Evolutionary conservation across 106 monocot species (phyloP).

Genomic region (Dioscorea zingiberensis): DNA sequence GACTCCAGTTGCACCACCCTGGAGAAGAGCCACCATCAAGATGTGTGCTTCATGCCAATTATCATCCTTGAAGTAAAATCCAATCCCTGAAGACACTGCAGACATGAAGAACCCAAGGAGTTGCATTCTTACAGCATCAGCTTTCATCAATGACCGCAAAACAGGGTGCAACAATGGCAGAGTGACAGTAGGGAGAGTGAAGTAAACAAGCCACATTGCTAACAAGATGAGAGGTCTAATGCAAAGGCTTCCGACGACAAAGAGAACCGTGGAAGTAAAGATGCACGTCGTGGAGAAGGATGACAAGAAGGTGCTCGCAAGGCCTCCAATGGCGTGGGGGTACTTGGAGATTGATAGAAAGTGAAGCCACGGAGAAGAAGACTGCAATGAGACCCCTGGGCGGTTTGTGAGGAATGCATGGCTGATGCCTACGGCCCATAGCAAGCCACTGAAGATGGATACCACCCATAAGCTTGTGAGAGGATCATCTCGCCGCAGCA

Average conservation of each 20-base stretch:
- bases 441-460: conserved; percentile 51
- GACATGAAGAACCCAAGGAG: conserved; percentile 43
- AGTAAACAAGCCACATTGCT: conserved; percentile 3
- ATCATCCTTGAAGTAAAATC: conserved; percentile 34
- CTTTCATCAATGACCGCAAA: conserved; percentile 23
- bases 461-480: conserved; percentile 52
- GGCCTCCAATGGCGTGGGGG: conserved; percentile 34
- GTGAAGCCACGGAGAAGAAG: neutral
- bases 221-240: neutral
- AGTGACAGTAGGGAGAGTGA: neutral
- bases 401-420: conserved; percentile 28
- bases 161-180: conserved; percentile 16
- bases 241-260: conserved; percentile 36
- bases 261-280: conserved; percentile 28
- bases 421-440: conserved; percentile 35
- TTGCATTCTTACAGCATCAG: conserved; percentile 47
- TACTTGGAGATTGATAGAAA: conserved; percentile 14
- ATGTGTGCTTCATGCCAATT: conserved; percentile 29
- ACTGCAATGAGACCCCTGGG: neutral
- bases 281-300: conserved; percentile 45
- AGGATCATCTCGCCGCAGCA: conserved; percentile 46
- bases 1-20: conserved; percentile 30
- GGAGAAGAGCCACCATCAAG: conserved; percentile 21
- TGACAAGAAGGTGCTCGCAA: conserved; percentile 28
- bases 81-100: conserved; percentile 25